These are phyloP conservation scores for Dipteronia dyeriana DNA, from an alignment of 345 rosid genomes.

Conservation along the genomic window DNA sequence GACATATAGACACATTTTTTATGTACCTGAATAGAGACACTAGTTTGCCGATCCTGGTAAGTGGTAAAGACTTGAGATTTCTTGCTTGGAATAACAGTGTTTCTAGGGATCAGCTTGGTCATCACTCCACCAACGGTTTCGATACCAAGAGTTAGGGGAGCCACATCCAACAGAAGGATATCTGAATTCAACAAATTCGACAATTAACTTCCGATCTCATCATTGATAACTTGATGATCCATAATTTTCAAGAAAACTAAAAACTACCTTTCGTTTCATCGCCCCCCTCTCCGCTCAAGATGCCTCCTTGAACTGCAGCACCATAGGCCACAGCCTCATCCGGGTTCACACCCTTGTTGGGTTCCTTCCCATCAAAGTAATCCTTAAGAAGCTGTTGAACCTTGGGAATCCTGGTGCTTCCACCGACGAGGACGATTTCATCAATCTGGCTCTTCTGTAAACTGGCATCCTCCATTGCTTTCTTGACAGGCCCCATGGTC, in stretches of 20 bases:
- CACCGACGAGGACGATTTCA: constrained; percentile 38
- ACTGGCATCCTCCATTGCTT: constrained; percentile 36
- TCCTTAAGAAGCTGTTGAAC: constrained; percentile 35
- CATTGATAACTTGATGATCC: too few species aligned
- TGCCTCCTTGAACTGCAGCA: constrained; percentile 35
- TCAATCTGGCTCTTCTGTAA: constrained; percentile 27
- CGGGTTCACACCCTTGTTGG: constrained; percentile 28
- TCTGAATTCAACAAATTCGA: constrained; percentile 10
- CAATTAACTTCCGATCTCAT: too few species aligned
- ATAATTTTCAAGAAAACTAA: neutral
- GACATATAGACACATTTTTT: neutral
- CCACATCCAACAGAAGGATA: constrained; percentile 31
- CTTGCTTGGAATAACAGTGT: constrained; percentile 32
- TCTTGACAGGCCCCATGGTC: constrained; percentile 36
- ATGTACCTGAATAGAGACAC: constrained; percentile 23
- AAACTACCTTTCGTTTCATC: constrained; percentile 22
- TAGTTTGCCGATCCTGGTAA: constrained; percentile 38
- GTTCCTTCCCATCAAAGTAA: constrained; percentile 29
- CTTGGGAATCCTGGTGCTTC: constrained; percentile 37
- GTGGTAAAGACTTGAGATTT: constrained; percentile 39
- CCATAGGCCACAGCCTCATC: constrained; percentile 39
- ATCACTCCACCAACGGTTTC: constrained; percentile 18
- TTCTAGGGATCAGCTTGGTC: constrained; percentile 15
- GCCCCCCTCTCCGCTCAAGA: constrained; percentile 37
- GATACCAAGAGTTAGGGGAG: constrained; percentile 33